Conservation (phyloP, 768 basidiomycete species). For the Tephrocybe sp. region DNA sequence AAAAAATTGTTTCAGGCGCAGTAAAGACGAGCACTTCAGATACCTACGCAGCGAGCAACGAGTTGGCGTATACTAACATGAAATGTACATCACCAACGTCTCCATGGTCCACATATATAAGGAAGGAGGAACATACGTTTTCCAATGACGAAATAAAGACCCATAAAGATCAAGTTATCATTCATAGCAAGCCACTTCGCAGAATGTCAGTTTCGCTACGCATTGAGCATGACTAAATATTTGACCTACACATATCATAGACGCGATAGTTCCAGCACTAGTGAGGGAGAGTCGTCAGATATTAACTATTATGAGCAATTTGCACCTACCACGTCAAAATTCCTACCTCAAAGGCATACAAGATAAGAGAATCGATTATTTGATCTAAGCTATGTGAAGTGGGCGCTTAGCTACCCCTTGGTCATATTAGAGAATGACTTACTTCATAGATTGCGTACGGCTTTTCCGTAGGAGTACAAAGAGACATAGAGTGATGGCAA, state of each 20-base stretch:
- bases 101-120: background rate
- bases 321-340: slow-evolving; percentile 31
- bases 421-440: background rate
- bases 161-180: slow-evolving; percentile 36
- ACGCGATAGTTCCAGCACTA: slow-evolving; percentile 42
- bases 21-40: background rate
- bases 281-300: background rate
- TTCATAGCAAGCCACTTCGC: slow-evolving; percentile 44
- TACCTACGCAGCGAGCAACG: slow-evolving; percentile 35
- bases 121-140: slow-evolving; percentile 24
- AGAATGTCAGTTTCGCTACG: slow-evolving; percentile 2
- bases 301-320: background rate
- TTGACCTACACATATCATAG: slow-evolving; percentile 44
- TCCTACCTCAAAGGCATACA: slow-evolving; percentile 42
- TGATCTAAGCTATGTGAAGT: slow-evolving; percentile 27
- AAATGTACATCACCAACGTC: background rate
- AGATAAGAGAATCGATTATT: slow-evolving; percentile 34
- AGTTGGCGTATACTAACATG: slow-evolving; percentile 43
- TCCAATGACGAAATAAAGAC: slow-evolving; percentile 35
- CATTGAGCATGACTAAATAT: background rate
- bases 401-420: background rate
- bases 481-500: slow-evolving; percentile 27
- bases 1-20: too few relatives aligned
- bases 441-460: slow-evolving; percentile 29
- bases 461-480: slow-evolving; percentile 26